A percentile compares a stretch with the other conserved stretches of the same genome.
These are phyloP conservation scores for Termitomyces sp. DNA, from an alignment of 768 basidiomycete genomes.

Conservation along the genomic window DNA sequence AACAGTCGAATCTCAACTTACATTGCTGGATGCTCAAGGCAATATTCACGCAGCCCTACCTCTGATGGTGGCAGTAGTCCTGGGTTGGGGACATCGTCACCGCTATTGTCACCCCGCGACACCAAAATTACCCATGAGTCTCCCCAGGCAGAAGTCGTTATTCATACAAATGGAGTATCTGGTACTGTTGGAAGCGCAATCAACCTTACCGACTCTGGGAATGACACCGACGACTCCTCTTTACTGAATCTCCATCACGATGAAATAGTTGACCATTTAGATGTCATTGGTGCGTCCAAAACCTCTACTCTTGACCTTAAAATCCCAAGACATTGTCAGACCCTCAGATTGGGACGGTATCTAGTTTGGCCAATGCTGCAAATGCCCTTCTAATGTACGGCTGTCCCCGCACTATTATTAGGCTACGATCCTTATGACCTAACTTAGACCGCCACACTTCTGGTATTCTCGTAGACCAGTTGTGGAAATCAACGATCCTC, in stretches of 20 bases:
- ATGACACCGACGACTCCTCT: slow-evolving; percentile 5
- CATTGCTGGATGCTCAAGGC: slow-evolving; percentile 17
- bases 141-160: slow-evolving; percentile 32
- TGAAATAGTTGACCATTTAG: slow-evolving; percentile 79
- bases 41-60: slow-evolving; percentile 1
- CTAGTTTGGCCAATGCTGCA: slow-evolving; percentile 72
- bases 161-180: slow-evolving; percentile 29
- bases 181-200: slow-evolving; percentile 42
- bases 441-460: slow-evolving; percentile 56
- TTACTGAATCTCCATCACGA: slow-evolving; percentile 53
- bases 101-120: slow-evolving; percentile 15
- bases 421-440: slow-evolving; percentile 1
- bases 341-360: slow-evolving; percentile 68
- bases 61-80: slow-evolving; percentile 5
- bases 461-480: slow-evolving; percentile 70
- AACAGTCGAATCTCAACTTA: slow-evolving; percentile 32
- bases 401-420: background rate
- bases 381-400: slow-evolving; percentile 68
- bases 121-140: slow-evolving; percentile 31
- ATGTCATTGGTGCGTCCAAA: slow-evolving; percentile 59
- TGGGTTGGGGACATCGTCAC: slow-evolving; percentile 6
- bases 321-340: slow-evolving; percentile 33
- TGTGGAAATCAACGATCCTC: slow-evolving; percentile 46
- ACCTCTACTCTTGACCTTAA: background rate
- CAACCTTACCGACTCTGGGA: slow-evolving; percentile 19